phyloP scores from a whole-genome alignment of 176 grass and related monocot genomes.

The Bolboschoenus planiculmis region DNA sequence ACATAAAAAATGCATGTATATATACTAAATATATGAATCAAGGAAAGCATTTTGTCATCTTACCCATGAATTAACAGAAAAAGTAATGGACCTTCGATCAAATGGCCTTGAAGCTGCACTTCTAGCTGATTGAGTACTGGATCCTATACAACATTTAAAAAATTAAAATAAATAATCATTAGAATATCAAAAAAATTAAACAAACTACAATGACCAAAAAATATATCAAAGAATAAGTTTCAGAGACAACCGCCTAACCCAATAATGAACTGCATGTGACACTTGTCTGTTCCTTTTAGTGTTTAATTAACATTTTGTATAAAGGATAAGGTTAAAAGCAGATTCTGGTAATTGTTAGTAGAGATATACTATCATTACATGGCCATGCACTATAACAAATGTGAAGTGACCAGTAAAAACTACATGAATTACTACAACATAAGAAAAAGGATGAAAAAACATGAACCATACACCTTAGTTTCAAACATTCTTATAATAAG shows the following conservation, averaged over 20 bases:
- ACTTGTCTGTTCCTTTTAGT: neutral
- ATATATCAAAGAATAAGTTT: neutral
- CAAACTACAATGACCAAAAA: neutral
- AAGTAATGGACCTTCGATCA: slow-evolving; percentile 71
- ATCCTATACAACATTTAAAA: slow-evolving; percentile 38
- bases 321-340: neutral
- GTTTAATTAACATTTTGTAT: neutral
- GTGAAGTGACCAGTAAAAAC: neutral
- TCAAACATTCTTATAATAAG: neutral
- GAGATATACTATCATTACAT: neutral
- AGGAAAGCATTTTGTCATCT: slow-evolving; percentile 10
- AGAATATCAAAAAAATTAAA: neutral
- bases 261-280: neutral
- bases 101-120: slow-evolving; percentile 45
- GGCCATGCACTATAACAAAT: neutral
- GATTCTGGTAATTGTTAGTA: neutral
- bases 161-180: slow-evolving; percentile 1
- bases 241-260: neutral
- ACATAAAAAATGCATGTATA: slow-evolving; percentile 9
- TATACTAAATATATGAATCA: slow-evolving; percentile 2
- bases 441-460: neutral
- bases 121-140: slow-evolving; percentile 32
- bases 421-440: neutral
- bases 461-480: neutral
- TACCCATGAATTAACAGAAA: slow-evolving; percentile 94